These are phyloP conservation scores for Aschersonia sp. DNA, from an alignment of 2,329 filamentous ascomycete species.

Conservation along the genomic window DNA sequence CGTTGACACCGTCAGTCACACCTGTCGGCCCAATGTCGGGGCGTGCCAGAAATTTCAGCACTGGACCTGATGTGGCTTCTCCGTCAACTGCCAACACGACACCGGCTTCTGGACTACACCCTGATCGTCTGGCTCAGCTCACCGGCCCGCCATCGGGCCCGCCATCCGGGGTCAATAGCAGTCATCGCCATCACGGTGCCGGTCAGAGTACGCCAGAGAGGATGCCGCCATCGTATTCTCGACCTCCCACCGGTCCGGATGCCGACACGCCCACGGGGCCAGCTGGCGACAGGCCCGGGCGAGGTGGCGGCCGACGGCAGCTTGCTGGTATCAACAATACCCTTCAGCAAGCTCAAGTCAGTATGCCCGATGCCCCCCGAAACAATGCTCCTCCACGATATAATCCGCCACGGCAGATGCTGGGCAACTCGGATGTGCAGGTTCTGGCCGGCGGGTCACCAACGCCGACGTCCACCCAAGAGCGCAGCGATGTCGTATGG, in stretches of 20 bases:
- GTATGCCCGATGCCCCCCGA: slow-evolving; percentile 20
- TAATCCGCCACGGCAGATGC: slow-evolving; percentile 22
- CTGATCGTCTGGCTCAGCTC: slow-evolving; percentile 35
- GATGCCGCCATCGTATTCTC: not conserved
- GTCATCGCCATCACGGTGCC: slow-evolving; percentile 12
- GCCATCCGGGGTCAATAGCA: slow-evolving; percentile 10
- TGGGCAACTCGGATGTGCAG: slow-evolving; percentile 41
- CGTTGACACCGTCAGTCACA: slow-evolving; percentile 14
- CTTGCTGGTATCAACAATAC: slow-evolving; percentile 45
- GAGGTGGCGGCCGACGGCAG: slow-evolving; percentile 33
- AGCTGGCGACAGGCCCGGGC: slow-evolving; percentile 19
- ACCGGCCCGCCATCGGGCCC: slow-evolving; percentile 12
- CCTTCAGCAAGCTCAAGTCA: slow-evolving; percentile 36
- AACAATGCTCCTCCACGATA: slow-evolving; percentile 18
- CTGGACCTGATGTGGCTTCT: slow-evolving; percentile 10
- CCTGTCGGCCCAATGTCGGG: slow-evolving; percentile 20
- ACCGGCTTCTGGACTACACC: slow-evolving; percentile 25
- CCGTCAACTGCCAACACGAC: slow-evolving; percentile 11
- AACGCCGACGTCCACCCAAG: slow-evolving; percentile 31
- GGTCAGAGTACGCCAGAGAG: not conserved
- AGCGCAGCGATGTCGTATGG: slow-evolving; percentile 30
- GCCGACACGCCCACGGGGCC: slow-evolving; percentile 19
- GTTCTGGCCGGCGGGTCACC: slow-evolving; percentile 40
- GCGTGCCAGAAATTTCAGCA: slow-evolving; percentile 23
- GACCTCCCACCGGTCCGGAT: slow-evolving; percentile 10